Conservation (phyloP, 2,329 filamentous ascomycete species). For the Penicillium sp. region DNA sequence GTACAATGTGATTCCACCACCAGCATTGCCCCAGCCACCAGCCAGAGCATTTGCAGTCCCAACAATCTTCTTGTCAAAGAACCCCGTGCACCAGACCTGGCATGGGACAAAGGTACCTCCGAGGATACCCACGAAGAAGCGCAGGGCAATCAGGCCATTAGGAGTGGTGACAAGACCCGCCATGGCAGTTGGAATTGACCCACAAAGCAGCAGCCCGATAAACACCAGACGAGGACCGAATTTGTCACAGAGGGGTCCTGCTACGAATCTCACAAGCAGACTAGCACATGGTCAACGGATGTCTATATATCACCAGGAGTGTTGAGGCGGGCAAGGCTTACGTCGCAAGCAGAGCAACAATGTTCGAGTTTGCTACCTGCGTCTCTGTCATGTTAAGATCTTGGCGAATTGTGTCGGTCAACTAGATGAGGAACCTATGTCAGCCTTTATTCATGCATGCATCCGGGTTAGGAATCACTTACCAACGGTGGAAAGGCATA, state of each 20-base stretch:
- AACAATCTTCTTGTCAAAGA: slow-evolving; percentile 87
- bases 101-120: slow-evolving; percentile 48
- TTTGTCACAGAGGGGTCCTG: slow-evolving; percentile 75
- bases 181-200: slow-evolving; percentile 73
- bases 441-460: too few species aligned
- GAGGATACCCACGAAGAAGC: slow-evolving; percentile 39
- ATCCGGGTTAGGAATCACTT: too few species aligned
- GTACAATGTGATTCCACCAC: slow-evolving; percentile 78
- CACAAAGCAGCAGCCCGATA: slow-evolving; percentile 62
- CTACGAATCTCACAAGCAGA: slow-evolving; percentile 65
- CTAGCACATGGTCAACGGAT: too few species aligned
- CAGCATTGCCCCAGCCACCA: slow-evolving; percentile 76
- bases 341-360: slow-evolving; percentile 67
- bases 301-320: too few species aligned
- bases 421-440: too few species aligned
- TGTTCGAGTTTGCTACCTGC: slow-evolving; percentile 85
- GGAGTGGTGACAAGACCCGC: slow-evolving; percentile 66
- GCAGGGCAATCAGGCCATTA: slow-evolving; percentile 40
- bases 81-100: slow-evolving; percentile 85
- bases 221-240: slow-evolving; percentile 76
- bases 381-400: slow-evolving; percentile 62
- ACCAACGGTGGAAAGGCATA: slow-evolving; percentile 83
- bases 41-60: slow-evolving; percentile 80
- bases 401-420: slow-evolving; percentile 67
- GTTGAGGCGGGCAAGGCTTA: too few species aligned